Base-by-base conservation (phyloP, 2,329 filamentous ascomycete species). In the Stagonosporopsis tanaceti region DNA sequence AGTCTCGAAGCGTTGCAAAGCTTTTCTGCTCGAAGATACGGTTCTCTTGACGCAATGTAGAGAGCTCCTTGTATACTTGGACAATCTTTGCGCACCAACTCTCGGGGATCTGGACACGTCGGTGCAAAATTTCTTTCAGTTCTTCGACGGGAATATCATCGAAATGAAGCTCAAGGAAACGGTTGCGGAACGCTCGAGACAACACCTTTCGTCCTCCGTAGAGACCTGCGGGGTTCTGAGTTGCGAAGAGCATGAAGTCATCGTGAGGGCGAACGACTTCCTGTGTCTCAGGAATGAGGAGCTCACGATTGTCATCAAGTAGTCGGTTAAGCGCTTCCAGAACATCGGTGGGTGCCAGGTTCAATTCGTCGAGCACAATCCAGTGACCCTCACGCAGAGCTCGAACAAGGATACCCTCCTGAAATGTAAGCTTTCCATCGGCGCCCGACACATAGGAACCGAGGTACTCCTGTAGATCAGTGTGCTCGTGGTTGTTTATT, bases 401-500 rank as follows among this genome's bases (percentile, higher is more conserved):
- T 74, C 95, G 91, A 0, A 99, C 94, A 6, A 99, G 82, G 4
- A 98, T 84, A 50, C 95, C 95, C 77, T 99, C 96, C 73, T 97
- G 93, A 69, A 97, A 99, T 11, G 84, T 86, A 39, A 99, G 82
- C 59, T 90, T 91, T 5, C 96, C 96, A 71, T 96, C 90, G 0
- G 87, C 79, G 24, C 89, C 91, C 2, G 95, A 97, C 1, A 97
- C 82, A 66, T 99, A 99, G 0, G 93, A 96, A 17, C 95, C 95
- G 6, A 99, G 81, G 70, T 99, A 99, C 73, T 99, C 96, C 76
- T 99, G 95, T 35, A 99, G 81, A 75, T 99, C 95, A 0, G 95
- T 99, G 71, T 99, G 95, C 73, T 99, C 96, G 77, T 99, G 95
- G 67, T 99, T 99, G 79, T 99, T 99, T 81, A 99, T 99, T 59